Conservation (phyloP, 306 rosid genomes). For the Quercus variabilis region DNA sequence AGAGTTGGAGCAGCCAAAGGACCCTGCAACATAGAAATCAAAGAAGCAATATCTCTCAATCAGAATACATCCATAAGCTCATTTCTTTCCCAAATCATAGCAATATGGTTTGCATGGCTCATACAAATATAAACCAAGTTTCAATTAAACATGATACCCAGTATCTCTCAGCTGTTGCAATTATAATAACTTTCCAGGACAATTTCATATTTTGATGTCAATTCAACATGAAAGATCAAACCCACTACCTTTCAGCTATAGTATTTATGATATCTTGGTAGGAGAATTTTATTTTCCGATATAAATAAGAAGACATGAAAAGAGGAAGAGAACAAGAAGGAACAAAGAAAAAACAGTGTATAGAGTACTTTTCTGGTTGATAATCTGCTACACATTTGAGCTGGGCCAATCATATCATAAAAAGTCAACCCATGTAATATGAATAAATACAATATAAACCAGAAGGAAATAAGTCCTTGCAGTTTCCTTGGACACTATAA, state of each 20-base stretch:
- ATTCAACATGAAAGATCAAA: not conserved
- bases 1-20: conserved; percentile 93
- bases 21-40: conserved; percentile 47
- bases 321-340: not conserved
- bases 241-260: not conserved
- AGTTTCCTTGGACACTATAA: not conserved
- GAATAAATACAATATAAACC: not conserved
- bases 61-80: not conserved
- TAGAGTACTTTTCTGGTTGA: not conserved
- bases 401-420: too few species aligned
- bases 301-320: not conserved
- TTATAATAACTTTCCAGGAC: not conserved
- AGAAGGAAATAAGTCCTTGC: not conserved
- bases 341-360: not conserved
- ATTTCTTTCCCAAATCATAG: not conserved
- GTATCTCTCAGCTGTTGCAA: not conserved
- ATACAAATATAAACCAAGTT: not conserved
- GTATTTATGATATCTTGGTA: not conserved
- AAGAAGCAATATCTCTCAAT: not conserved
- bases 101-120: not conserved
- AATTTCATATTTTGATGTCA: not conserved
- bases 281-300: not conserved
- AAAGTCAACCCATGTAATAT: not conserved
- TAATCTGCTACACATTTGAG: too few species aligned
- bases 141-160: not conserved